phyloP scores from a whole-genome alignment of 352 stramenopile genomes.

The Globisporangium uncinulatum region DNA sequence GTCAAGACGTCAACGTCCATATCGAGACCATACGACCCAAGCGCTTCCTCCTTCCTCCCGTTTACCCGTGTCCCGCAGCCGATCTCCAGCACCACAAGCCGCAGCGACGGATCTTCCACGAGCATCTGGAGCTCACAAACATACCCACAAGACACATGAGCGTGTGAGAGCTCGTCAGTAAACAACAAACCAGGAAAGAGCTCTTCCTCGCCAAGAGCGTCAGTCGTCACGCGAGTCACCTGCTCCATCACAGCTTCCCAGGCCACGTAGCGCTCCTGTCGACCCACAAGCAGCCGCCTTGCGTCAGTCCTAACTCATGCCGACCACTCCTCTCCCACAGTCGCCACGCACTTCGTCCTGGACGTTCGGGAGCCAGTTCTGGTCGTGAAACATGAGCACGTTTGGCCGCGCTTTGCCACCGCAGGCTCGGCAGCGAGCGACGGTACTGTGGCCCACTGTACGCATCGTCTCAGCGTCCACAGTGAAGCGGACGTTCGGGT shows the following conservation, averaged over 20 bases:
- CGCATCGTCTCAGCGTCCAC: conserved; percentile 68
- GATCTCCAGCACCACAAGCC: conserved; percentile 78
- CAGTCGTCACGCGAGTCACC: conserved; percentile 18
- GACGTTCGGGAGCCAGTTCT: conserved; percentile 72
- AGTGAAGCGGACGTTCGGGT: conserved; percentile 44
- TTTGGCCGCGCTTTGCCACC: conserved; percentile 66
- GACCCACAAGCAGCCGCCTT: no score
- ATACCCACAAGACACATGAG: neutral
- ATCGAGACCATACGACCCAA: neutral
- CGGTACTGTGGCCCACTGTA: conserved; percentile 20
- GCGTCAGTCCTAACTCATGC: neutral
- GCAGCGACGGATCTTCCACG: conserved; percentile 44
- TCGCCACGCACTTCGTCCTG: conserved; percentile 47
- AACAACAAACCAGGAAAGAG: no score
- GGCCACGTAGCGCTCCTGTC: conserved; percentile 57
- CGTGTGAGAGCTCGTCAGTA: neutral
- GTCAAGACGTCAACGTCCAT: neutral
- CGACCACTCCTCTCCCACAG: neutral
- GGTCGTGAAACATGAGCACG: conserved; percentile 91
- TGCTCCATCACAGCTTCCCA: conserved; percentile 79
- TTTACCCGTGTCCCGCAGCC: conserved; percentile 69
- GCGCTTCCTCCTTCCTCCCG: neutral
- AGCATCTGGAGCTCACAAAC: conserved; percentile 40
- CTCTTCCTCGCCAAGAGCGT: neutral
- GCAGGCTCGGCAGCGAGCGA: conserved; percentile 51